phyloP scores from a whole-genome alignment of 1,284 basidiomycete genomes.

The Neolentinus lepideus region DNA sequence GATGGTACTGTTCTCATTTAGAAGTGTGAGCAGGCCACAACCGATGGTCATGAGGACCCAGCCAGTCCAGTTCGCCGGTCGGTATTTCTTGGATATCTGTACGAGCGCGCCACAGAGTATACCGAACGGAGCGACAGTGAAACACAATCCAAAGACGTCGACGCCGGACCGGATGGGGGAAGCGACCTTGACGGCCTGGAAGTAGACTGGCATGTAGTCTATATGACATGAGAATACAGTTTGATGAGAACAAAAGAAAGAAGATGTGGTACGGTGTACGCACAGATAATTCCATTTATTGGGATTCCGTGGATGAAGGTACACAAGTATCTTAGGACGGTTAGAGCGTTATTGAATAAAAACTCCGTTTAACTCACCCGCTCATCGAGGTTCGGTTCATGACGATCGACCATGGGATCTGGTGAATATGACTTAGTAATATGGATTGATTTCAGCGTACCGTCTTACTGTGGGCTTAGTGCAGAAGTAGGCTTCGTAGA shows the following conservation, averaged over 20 bases:
- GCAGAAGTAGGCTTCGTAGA: conserved; percentile 21
- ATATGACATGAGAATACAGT: too few relatives aligned
- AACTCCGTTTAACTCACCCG: conserved; percentile 13
- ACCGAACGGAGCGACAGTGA: conserved; percentile 15
- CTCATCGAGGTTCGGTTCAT: conserved; percentile 23
- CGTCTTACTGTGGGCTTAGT: conserved; percentile 16
- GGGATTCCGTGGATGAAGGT: conserved; percentile 25
- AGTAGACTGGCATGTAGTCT: conserved; percentile 13
- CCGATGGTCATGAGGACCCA: conserved; percentile 23
- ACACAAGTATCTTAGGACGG: conserved; percentile 12
- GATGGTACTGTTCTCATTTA: conserved; percentile 17
- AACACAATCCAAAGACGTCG: conserved; percentile 7
- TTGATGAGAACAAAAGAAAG: background rate
- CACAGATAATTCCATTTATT: conserved; percentile 17
- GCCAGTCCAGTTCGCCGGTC: conserved; percentile 16
- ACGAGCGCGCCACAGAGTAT: conserved; percentile 17
- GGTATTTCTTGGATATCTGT: conserved; percentile 15
- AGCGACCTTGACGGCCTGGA: conserved; percentile 8
- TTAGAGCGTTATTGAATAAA: background rate
- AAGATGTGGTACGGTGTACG: too few relatives aligned
- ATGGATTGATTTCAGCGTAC: conserved; percentile 1
- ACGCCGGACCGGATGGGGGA: conserved; percentile 8
- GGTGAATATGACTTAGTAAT: background rate
- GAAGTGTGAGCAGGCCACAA: conserved; percentile 18
- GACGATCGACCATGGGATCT: conserved; percentile 22